A percentile compares a stretch with the other conserved stretches of the same genome.
Conservation (phyloP, 257 asterid genomes). For the Capsicum pubescens region DNA sequence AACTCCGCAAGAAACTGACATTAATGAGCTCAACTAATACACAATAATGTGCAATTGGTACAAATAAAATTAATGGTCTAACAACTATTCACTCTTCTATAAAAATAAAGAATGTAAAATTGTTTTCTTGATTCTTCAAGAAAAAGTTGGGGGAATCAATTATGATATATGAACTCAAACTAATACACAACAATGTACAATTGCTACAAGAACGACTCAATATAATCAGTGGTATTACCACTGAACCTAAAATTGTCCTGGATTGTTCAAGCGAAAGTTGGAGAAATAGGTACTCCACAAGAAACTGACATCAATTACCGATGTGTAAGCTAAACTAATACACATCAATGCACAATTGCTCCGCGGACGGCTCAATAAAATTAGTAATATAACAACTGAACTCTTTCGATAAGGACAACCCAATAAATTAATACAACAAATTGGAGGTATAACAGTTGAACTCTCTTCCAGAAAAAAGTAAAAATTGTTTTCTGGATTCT, state of each 20-base stretch:
- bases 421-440: neutral
- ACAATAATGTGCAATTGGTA: too few relatives aligned
- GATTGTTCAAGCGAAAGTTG: neutral
- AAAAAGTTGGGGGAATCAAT: too few relatives aligned
- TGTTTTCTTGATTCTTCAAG: neutral
- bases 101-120: neutral
- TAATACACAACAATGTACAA: too few relatives aligned
- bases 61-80: neutral
- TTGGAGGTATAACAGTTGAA: neutral
- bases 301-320: neutral
- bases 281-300: neutral
- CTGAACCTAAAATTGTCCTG: neutral
- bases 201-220: neutral
- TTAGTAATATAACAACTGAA: neutral
- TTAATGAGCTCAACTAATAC: neutral
- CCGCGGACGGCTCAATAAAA: neutral
- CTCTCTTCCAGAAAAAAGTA: neutral
- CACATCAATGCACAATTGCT: neutral
- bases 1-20: conserved; percentile 54
- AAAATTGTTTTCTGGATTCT: neutral
- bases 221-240: neutral
- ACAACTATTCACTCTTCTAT: neutral
- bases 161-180: too few relatives aligned
- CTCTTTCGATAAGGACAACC: too few relatives aligned
- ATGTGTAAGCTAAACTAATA: neutral